These are phyloP conservation scores for Arthrobotrys megalospora DNA, from an alignment of 2,329 filamentous ascomycete species.

Conservation along the genomic window DNA sequence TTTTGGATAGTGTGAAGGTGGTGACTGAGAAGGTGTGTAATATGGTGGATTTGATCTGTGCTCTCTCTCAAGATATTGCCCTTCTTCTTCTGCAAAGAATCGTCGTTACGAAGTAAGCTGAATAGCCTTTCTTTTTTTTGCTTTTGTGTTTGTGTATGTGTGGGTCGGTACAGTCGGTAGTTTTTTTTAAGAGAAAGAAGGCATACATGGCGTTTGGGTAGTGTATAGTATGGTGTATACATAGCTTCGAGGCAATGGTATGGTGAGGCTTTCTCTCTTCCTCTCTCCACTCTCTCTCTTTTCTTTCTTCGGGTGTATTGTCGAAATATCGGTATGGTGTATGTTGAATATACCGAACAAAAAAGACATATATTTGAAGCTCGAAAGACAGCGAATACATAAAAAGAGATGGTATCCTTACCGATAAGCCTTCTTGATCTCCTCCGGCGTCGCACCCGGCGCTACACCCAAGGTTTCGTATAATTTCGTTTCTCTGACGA, in stretches of 20 bases:
- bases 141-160: slow-evolving; percentile 6
- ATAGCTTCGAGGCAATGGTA: slow-evolving; percentile 35
- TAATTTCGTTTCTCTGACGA: slow-evolving; percentile 86
- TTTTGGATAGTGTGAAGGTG: slow-evolving; percentile 22
- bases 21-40: slow-evolving; percentile 31
- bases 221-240: slow-evolving; percentile 36
- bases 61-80: slow-evolving; percentile 57
- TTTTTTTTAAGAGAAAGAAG: slow-evolving; percentile 25
- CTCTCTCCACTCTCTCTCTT: not conserved
- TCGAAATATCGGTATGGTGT: slow-evolving; percentile 21
- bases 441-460: slow-evolving; percentile 86
- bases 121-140: slow-evolving; percentile 59
- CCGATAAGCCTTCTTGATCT: slow-evolving; percentile 97
- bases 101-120: slow-evolving; percentile 62
- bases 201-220: slow-evolving; percentile 21
- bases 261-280: slow-evolving; percentile 11
- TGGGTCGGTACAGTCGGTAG: slow-evolving; percentile 31
- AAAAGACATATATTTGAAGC: slow-evolving; percentile 5
- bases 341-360: slow-evolving; percentile 27
- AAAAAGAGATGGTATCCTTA: slow-evolving; percentile 69
- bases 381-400: slow-evolving; percentile 43
- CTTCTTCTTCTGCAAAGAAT: slow-evolving; percentile 57
- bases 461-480: slow-evolving; percentile 89
- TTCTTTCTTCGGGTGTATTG: slow-evolving; percentile 8
- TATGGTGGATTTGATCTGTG: slow-evolving; percentile 26